Conservation (phyloP, 305 asterid genomes). For the Fraxinus ornus region DNA sequence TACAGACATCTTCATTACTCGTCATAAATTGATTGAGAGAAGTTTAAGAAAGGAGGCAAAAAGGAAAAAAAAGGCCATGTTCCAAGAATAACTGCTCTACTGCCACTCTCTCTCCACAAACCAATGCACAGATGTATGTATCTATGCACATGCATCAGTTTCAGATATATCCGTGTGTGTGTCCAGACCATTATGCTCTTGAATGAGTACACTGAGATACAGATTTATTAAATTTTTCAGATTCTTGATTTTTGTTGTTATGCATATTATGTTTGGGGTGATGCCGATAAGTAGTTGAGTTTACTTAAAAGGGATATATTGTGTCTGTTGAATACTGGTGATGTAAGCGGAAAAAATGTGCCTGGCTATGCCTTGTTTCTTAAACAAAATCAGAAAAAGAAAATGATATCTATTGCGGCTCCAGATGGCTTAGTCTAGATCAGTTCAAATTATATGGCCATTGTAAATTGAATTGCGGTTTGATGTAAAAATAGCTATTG, state of each 20-base stretch:
- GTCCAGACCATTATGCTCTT: background rate
- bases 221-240: background rate
- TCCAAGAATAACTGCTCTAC: background rate
- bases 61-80: background rate
- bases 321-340: background rate
- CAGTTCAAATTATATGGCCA: too few relatives aligned
- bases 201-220: background rate
- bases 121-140: background rate
- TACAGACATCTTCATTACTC: background rate
- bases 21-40: background rate
- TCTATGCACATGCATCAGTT: background rate
- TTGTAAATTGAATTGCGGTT: too few relatives aligned
- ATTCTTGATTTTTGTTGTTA: background rate
- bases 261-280: background rate
- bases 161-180: background rate
- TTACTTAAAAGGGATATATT: background rate
- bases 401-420: background rate
- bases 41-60: background rate
- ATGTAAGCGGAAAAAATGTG: background rate
- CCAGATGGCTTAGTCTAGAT: too few relatives aligned
- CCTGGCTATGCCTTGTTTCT: background rate
- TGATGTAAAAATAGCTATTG: too few relatives aligned
- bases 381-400: background rate
- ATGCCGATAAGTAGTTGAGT: background rate
- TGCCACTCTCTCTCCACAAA: background rate